These are phyloP conservation scores for Saraca asoca DNA, from an alignment of 331 rosid genomes.

Conservation along the genomic window DNA sequence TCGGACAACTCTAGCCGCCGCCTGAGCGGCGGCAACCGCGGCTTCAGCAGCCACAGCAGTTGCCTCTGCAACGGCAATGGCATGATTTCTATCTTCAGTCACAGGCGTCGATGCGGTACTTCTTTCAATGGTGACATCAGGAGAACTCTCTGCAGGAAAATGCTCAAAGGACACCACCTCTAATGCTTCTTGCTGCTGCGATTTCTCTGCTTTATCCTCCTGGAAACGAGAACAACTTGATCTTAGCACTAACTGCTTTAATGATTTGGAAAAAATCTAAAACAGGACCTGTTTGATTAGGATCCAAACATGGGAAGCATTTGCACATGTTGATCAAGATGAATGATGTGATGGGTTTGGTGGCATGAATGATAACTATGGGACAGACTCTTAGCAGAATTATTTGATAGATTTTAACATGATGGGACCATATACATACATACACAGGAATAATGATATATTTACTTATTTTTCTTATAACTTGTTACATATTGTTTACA, in stretches of 20 bases:
- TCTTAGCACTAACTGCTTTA: too few species aligned
- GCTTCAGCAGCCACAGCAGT: conserved; percentile 87
- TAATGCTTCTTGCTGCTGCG: conserved; percentile 57
- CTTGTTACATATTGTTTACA: too few species aligned
- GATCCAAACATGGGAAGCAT: conserved; percentile 49
- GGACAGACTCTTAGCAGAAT: conserved; percentile 45
- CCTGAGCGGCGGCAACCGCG: conserved; percentile 79
- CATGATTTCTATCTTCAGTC: conserved; percentile 63
- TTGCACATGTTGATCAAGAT: conserved; percentile 36
- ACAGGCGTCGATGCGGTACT: conserved; percentile 57
- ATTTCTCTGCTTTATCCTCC: conserved; percentile 50
- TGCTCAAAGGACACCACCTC: conserved; percentile 81
- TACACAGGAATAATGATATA: background rate
- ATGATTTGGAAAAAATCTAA: background rate
- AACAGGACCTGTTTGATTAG: conserved; percentile 33
- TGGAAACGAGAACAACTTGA: background rate
- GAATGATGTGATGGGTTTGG: conserved; percentile 56
- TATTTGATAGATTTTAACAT: conserved; percentile 42
- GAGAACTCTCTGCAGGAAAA: conserved; percentile 73
- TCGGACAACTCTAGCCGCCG: conserved; percentile 80
- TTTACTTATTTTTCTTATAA: too few species aligned
- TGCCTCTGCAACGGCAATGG: conserved; percentile 72
- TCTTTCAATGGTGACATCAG: conserved; percentile 58
- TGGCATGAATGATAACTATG: conserved; percentile 53
- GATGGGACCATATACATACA: conserved; percentile 78